These are phyloP conservation scores for Teunomyces kruisii DNA, from an alignment of 805 yeast species.

Conservation along the genomic window DNA sequence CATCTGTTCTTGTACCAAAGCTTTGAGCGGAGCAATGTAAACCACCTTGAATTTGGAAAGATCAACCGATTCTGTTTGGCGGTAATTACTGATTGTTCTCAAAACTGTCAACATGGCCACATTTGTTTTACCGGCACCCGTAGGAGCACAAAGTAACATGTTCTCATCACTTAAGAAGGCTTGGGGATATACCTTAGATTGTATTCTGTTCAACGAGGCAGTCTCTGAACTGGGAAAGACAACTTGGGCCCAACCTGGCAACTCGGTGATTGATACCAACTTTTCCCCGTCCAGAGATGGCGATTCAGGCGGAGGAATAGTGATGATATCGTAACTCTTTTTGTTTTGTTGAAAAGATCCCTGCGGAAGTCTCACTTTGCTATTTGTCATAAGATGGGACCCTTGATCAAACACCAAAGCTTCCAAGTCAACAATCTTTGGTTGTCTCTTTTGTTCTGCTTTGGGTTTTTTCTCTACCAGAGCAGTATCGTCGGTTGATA, in stretches of 20 bases:
- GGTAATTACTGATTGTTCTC: conserved; percentile 55
- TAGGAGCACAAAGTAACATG: conserved; percentile 89
- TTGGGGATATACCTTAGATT: conserved; percentile 75
- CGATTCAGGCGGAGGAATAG: conserved; percentile 78
- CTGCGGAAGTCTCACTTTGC: conserved; percentile 72
- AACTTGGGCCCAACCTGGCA: conserved; percentile 81
- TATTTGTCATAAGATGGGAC: conserved; percentile 60
- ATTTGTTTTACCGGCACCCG: conserved; percentile 98
- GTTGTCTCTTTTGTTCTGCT: conserved; percentile 27
- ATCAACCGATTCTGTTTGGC: conserved; percentile 41
- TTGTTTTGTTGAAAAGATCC: conserved; percentile 79
- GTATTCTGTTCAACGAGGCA: conserved; percentile 71
- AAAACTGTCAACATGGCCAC: conserved; percentile 86
- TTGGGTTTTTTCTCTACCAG: conserved; percentile 12
- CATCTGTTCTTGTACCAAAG: conserved; percentile 93
- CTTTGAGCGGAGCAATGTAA: conserved; percentile 90
- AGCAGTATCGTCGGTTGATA: conserved; percentile 5
- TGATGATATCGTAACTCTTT: conserved; percentile 81
- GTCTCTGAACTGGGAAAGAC: conserved; percentile 75
- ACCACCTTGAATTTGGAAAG: conserved; percentile 69
- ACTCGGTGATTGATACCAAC: conserved; percentile 54
- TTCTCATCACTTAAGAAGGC: conserved; percentile 75
- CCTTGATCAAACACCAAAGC: conserved; percentile 71
- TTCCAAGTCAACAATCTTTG: conserved; percentile 62
- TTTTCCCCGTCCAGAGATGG: conserved; percentile 41